Conservation (phyloP, 495 filamentous ascomycete genomes). For the Talaromyces stipitatus region DNA sequence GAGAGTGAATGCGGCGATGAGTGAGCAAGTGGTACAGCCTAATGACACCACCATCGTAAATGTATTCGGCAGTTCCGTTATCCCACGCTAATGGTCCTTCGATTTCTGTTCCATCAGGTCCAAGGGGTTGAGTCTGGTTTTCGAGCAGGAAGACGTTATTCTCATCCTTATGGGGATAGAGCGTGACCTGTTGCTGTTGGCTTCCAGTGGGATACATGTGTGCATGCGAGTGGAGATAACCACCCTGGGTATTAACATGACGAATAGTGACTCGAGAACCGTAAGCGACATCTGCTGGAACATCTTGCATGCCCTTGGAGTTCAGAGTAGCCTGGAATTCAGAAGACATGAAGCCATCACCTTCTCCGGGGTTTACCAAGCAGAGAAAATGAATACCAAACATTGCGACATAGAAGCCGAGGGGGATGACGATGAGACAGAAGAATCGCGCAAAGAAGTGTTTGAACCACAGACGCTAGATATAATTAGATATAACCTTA, state of each 20-base stretch:
- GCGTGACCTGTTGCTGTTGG: slow-evolving; percentile 96
- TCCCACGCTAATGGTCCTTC: slow-evolving; percentile 82
- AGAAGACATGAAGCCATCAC: slow-evolving; percentile 98
- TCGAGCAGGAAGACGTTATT: slow-evolving; percentile 93
- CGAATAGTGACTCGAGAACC: slow-evolving; percentile 81
- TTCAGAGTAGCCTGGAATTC: slow-evolving; percentile 98
- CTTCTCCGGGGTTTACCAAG: slow-evolving; percentile 89
- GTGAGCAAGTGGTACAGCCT: slow-evolving; percentile 78
- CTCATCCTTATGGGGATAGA: slow-evolving; percentile 98
- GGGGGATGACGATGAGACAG: slow-evolving; percentile 85
- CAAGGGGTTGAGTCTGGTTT: slow-evolving; percentile 89
- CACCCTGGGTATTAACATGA: slow-evolving; percentile 94
- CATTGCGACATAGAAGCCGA: slow-evolving; percentile 89
- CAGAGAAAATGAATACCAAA: slow-evolving; percentile 94
- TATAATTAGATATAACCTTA: slow-evolving; percentile 4
- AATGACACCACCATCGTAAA: slow-evolving; percentile 74
- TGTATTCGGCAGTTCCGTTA: slow-evolving; percentile 53
- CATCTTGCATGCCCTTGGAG: slow-evolving; percentile 90
- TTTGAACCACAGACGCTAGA: slow-evolving; percentile 80
- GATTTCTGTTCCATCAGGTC: slow-evolving; percentile 62
- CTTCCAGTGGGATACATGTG: slow-evolving; percentile 97
- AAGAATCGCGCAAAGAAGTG: slow-evolving; percentile 88
- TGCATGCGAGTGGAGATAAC: slow-evolving; percentile 91
- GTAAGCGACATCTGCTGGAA: slow-evolving; percentile 83
- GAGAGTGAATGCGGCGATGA: slow-evolving; percentile 85